Evolutionary conservation across 176 grass and related monocot genomes (phyloP), one percentile per base, ranked within the genome.

Genomic region (Ensete ventricosum): DNA sequence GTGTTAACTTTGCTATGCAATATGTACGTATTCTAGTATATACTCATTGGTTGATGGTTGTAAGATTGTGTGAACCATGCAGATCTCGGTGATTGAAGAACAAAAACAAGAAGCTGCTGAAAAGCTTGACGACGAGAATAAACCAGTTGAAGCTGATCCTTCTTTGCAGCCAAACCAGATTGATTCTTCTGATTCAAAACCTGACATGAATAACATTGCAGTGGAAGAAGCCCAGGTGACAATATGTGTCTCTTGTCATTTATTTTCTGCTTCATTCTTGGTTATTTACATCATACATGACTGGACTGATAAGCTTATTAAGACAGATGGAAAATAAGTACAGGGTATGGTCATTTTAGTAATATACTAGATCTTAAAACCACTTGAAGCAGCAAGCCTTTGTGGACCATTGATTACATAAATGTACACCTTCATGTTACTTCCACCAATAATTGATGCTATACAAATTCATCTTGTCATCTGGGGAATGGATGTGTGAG

Each of bases 11-110:
- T 50, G 16, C 29, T 50, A 20, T 51, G 1, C 51, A 54, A 29
- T 73, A 20, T 73, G 22, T 70, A 20, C 16, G 14, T 67, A 26
- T 5, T 50, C 53, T 55, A 13, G 50, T 14, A 11, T 64, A 25
- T 9, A 24, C 7, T 60, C 60, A 10, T 52, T 9, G 52, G 14
- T 63, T 3, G 7, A 51, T 19, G 49, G 53, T 75, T 75, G 48
- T 55, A 43, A 21, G 54, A 77, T 52, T 60, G 52, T 50, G 20
- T 77, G 49, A 64, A 51, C 49, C 49, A 64, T 65, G 75, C 75
- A 77, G 75, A 52, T 77, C 65, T 52, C 75, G 16, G 75, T 77
- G 1, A 24, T 65, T 64, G 75, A 77, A 65, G 75, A 77, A n/a
- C 58, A 77, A 77, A 77, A 52, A 24, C 48, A 65, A 77, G 75